Evolutionary conservation across 1,284 basidiomycete species (phyloP).

Genomic region (Heimioporus punctisporus): DNA sequence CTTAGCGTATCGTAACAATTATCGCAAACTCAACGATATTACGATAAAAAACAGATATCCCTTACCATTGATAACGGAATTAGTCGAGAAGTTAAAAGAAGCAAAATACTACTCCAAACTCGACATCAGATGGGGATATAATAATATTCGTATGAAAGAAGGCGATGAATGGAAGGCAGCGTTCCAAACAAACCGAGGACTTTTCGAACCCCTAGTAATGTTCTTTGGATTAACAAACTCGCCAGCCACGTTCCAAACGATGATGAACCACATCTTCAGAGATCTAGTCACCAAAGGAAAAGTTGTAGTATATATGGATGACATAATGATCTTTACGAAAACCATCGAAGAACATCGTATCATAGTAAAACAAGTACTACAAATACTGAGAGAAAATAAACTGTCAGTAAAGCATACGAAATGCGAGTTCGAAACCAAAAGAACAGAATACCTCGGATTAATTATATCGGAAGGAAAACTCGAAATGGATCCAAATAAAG

Average conservation of each 20-base stretch:
- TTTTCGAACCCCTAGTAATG: conserved; percentile 38
- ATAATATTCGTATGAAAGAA: conserved; percentile 20
- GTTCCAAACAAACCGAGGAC: not conserved
- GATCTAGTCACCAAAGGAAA: conserved; percentile 9
- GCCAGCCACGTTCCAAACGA: conserved; percentile 22
- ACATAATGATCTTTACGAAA: conserved; percentile 20
- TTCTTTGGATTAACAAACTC: conserved; percentile 38
- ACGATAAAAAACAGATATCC: conserved; percentile 1
- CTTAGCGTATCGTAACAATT: too few species aligned
- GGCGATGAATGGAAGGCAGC: conserved; percentile 16
- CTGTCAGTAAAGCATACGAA: conserved; percentile 22
- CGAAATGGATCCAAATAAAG: conserved; percentile 34
- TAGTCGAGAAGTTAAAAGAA: conserved; percentile 23
- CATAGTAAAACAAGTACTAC: not conserved
- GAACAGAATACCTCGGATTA: conserved; percentile 42
- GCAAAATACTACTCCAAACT: conserved; percentile 24
- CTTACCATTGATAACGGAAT: conserved; percentile 31
- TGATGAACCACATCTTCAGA: conserved; percentile 19
- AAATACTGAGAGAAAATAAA: not conserved
- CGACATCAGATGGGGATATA: not conserved
- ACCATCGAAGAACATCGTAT: conserved; percentile 12
- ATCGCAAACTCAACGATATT: too few species aligned
- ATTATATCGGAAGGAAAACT: conserved; percentile 18
- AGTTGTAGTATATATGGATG: conserved; percentile 18
- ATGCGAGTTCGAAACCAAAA: conserved; percentile 35